Evolutionary conservation across 1,284 basidiomycete genomes (phyloP), one percentile per base, ranked within the genome.

Genomic region (Pseudozyma hubeiensis): DNA sequence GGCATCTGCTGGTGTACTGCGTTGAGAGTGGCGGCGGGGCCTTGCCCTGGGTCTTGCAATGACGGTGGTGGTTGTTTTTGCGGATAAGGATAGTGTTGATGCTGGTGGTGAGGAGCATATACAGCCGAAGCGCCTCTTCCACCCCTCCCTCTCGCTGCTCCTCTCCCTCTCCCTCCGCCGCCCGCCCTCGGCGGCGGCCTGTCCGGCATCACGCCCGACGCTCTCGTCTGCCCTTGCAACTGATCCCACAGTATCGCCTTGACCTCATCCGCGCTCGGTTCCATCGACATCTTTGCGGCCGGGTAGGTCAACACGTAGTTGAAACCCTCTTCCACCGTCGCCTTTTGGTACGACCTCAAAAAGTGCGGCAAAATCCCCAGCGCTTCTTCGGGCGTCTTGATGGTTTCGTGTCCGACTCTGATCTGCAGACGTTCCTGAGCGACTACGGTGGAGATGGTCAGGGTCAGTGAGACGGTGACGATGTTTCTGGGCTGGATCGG

Each of bases 351-450:
- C 14, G 49, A 51, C 11, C 63, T 47, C 52, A 69, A 44, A 41
- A 75, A 75, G 29, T 60, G 58, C 34, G 56, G 60, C 29, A 75
- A 39, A 16, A 75, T 66, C 7, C 51, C 53, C 35, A 64, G 16
- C 1, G 72, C 72, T 16, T 75, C 34, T 46, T 75, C 49, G 4
- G 67, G 48, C 1, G 34, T 52, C 34, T 67, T 63, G 41, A 75
- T 70, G 43, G 72, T 75, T 35, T 75, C 67, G 52, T 75, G 72
- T 3, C 54, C 72, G n/a, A 46, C n/a, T 9, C 72, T 50, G 0
- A 41, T 44, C 3, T 53, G 40, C n/a, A 75, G 34, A 3, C 72
- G 46, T 43, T 53, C 45, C 44, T 75, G 53, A 0, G 67, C 67
- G 7, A 45, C 60, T 16, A 53, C 34, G n/a, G 52, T 66, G 10